Conservation (phyloP, 2,329 filamentous ascomycete species). For the Orbilia blumenaviensis region DNA sequence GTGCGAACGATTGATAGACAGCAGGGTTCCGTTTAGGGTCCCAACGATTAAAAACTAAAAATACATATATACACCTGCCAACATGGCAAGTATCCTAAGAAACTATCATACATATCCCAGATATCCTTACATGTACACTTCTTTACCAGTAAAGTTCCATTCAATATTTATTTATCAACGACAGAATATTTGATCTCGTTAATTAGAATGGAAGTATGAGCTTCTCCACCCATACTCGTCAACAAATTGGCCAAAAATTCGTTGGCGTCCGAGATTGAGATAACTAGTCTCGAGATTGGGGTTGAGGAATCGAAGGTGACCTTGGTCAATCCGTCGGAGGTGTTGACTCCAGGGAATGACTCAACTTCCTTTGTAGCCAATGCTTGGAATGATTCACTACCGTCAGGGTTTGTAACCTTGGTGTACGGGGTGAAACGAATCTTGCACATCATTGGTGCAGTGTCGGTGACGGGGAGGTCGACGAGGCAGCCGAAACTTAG, state of each 20-base stretch:
- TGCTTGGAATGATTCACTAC: background rate
- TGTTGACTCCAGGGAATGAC: background rate
- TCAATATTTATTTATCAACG: background rate
- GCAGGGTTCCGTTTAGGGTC: too few species aligned
- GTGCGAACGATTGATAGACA: too few species aligned
- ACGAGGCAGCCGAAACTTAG: conserved; percentile 20
- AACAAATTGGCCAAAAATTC: background rate
- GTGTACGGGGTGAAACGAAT: conserved; percentile 16
- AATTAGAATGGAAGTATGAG: conserved; percentile 3
- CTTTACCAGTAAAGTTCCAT: too few species aligned
- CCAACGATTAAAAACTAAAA: too few species aligned
- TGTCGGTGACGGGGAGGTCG: background rate
- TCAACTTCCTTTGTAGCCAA: background rate
- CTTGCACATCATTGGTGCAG: background rate
- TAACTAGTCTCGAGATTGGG: background rate
- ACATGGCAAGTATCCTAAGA: background rate
- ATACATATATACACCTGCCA: background rate
- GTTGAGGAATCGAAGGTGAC: background rate
- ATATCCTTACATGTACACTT: background rate
- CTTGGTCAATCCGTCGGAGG: conserved; percentile 4
- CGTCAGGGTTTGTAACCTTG: background rate
- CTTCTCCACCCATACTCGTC: background rate
- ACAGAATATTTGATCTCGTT: conserved; percentile 24
- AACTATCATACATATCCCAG: background rate
- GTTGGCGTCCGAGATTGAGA: background rate